A percentile compares a stretch with the other conserved stretches of the same genome.
Conservation (phyloP, 345 rosid species). For the Trapa incisa region DNA sequence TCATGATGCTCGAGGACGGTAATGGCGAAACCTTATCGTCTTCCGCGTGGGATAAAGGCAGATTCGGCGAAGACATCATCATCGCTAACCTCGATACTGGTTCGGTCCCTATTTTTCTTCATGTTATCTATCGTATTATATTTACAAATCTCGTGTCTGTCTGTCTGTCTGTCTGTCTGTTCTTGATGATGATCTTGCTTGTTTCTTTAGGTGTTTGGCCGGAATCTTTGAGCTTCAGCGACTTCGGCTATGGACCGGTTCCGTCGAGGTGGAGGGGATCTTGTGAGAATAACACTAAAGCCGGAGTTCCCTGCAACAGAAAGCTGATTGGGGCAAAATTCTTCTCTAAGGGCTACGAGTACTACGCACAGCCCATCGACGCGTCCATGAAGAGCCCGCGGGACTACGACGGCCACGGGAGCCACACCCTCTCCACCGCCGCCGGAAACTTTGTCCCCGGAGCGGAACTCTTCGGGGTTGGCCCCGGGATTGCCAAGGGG, state of each 20-base stretch:
- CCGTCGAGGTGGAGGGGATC: constrained; percentile 18
- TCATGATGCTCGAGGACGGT: constrained; percentile 20
- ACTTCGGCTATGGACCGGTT: constrained; percentile 11
- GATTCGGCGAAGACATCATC: constrained; percentile 28
- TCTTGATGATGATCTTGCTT: too few relatives aligned
- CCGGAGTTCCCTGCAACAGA: constrained; percentile 17
- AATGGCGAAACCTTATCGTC: constrained; percentile 8
- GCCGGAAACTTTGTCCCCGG: constrained; percentile 22
- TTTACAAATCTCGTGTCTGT: too few relatives aligned
- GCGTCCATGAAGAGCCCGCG: constrained; percentile 10
- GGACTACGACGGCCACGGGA: constrained; percentile 30
- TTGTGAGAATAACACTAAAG: constrained; percentile 4
- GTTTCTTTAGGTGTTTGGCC: constrained; percentile 18
- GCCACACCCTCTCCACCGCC: constrained; percentile 36
- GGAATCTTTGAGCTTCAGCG: constrained; percentile 12
- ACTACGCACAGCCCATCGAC: background rate
- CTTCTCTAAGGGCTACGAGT: constrained; percentile 17
- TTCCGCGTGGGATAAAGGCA: constrained; percentile 22
- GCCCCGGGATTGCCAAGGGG: constrained; percentile 24
- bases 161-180: too few relatives aligned
- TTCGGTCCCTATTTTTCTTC: background rate
- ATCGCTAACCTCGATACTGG: constrained; percentile 34
- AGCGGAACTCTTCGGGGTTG: constrained; percentile 16
- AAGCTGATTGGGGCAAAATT: constrained; percentile 34
- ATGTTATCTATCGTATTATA: too few relatives aligned